Evolutionary conservation across 352 stramenopile genomes (phyloP), one percentile per base, ranked within the genome.

Genomic region (Halophytophthora batemanensis): DNA sequence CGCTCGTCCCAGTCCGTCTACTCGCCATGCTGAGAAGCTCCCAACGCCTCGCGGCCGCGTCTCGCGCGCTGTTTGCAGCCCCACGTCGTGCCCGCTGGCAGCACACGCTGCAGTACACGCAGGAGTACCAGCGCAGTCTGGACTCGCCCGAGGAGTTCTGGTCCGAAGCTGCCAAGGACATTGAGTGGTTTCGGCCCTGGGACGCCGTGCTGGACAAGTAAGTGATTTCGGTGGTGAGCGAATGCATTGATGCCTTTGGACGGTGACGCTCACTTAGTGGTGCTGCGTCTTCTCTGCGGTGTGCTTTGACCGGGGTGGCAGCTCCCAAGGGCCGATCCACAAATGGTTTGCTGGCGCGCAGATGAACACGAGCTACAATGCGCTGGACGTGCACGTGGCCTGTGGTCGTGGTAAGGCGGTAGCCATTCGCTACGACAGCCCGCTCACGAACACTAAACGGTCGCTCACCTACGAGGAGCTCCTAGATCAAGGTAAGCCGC

Each of bases 401-500:
- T 56, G 61, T 17, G 41, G 68, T 35, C 40, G 58, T 0, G 75
- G 98, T 65, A 90, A 99, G 66, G 71, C 91, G 14, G 96, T 95
- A 14, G 98, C 99, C 61, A 87, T 99, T 50, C 98, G 95, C 90
- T 96, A 99, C 63, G 92, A 87, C 22, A 96, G 99, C 50, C 96
- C 99, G 63, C 90, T 96, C n/a, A 82, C 82, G 46, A 53, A 97
- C 21, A 76, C 87, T 33, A 31, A 31, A 8, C 80, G 85, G 35
- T 58, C 55, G 25, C 69, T 82, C 51, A 76, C 71, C 17, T 82
- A 82, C 55, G 67, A 49, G 13, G 65, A 82, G 48, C 58, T 82
- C 22, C 56, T 78, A 13, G 56, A 77, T 34, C 65, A 77, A 31
- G 25, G 25, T 8, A 31, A 31, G 25, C 8, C 4, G 8, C 25